Percentiles rank a stretch among this genome's conserved stretches.
Evolutionary conservation across 2,329 filamentous ascomycete species (phyloP).

Genomic region (Calonectria honghensis): DNA sequence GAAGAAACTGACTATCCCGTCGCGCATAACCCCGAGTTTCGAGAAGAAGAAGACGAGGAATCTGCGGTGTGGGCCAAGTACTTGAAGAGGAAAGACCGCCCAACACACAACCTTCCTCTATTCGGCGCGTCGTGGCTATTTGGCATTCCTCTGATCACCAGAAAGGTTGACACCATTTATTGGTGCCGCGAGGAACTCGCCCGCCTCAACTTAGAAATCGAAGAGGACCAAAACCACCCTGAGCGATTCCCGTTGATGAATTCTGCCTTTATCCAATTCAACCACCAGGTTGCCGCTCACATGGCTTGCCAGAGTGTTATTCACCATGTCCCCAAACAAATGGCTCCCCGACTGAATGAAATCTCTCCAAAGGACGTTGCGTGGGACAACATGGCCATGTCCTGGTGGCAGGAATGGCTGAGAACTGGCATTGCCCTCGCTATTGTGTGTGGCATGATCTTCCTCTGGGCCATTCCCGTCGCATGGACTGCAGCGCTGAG

Average conservation of each 20-base stretch:
- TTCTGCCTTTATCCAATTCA: conserved; percentile 98
- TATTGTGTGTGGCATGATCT: conserved; percentile 83
- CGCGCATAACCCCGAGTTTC: conserved; percentile 77
- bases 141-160: conserved; percentile 84
- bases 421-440: conserved; percentile 79
- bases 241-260: conserved; percentile 95
- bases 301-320: conserved; percentile 97
- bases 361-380: conserved; percentile 94
- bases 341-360: conserved; percentile 94
- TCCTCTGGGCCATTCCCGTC: conserved; percentile 94
- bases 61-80: conserved; percentile 88
- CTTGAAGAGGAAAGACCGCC: conserved; percentile 86
- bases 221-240: conserved; percentile 88
- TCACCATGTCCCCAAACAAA: conserved; percentile 93
- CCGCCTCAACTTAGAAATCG: conserved; percentile 92
- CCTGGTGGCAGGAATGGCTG: conserved; percentile 93
- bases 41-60: conserved; percentile 70
- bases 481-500: conserved; percentile 90
- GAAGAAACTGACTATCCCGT: conserved; percentile 73
- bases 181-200: conserved; percentile 92
- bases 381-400: conserved; percentile 98
- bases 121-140: conserved; percentile 82
- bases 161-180: conserved; percentile 96
- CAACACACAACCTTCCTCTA: conserved; percentile 85
- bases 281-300: conserved; percentile 96